Percentiles rank a stretch among this genome's conserved stretches.
These are phyloP conservation scores for Luvunga scandens DNA, from an alignment of 345 rosid species.

Conservation along the genomic window DNA sequence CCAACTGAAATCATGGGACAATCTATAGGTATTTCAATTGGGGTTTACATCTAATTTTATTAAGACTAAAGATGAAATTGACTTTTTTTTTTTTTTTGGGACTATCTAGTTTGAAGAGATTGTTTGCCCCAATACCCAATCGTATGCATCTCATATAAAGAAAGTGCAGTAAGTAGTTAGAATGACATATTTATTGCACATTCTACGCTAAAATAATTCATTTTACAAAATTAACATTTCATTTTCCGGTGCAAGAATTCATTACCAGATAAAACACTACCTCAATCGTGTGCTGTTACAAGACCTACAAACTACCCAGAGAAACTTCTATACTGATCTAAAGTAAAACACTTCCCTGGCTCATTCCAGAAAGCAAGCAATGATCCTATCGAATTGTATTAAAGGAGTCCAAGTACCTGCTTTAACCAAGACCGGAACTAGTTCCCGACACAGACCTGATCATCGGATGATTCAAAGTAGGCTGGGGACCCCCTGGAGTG, in stretches of 20 bases:
- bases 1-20: too few species aligned
- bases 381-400: slow-evolving; percentile 1
- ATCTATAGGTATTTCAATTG: too few species aligned
- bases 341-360: slow-evolving; percentile 9
- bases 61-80: too few species aligned
- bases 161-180: not conserved
- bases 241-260: slow-evolving; percentile 14
- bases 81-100: too few species aligned
- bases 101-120: too few species aligned
- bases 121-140: not conserved
- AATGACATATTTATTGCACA: slow-evolving; percentile 11
- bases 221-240: slow-evolving; percentile 19
- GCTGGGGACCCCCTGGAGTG: slow-evolving; percentile 46
- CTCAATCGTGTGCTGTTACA: slow-evolving; percentile 23
- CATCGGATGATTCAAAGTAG: slow-evolving; percentile 57
- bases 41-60: too few species aligned
- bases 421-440: slow-evolving; percentile 63
- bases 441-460: slow-evolving; percentile 64
- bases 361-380: slow-evolving; percentile 5
- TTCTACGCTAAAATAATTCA: slow-evolving; percentile 19
- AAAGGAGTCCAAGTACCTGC: not conserved
- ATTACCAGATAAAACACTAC: slow-evolving; percentile 14
- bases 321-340: slow-evolving; percentile 10
- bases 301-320: slow-evolving; percentile 22
- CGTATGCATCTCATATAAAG: not conserved